These are phyloP conservation scores for Breynia disticha DNA, from an alignment of 441 rosid genomes.

Conservation along the genomic window DNA sequence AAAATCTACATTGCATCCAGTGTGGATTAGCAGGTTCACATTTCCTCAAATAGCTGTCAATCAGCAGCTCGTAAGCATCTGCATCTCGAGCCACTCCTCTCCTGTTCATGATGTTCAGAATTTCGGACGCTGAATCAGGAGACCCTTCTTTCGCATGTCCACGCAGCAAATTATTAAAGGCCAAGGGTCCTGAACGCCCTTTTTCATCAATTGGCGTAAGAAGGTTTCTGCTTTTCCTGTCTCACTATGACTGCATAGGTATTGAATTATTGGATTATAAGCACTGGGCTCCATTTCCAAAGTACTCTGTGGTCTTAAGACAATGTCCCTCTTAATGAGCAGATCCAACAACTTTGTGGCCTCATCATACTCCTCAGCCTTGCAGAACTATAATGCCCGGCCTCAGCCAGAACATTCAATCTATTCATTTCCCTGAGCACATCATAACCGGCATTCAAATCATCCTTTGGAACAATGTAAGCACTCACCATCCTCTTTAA, in stretches of 20 bases:
- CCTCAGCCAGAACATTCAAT: conserved; percentile 67
- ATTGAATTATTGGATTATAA: conserved; percentile 58
- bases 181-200: conserved; percentile 61
- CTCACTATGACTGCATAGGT: conserved; percentile 61
- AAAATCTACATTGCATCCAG: conserved; percentile 41
- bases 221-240: conserved; percentile 75
- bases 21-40: conserved; percentile 78
- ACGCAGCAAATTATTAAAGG: conserved; percentile 65
- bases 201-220: conserved; percentile 87
- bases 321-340: conserved; percentile 68
- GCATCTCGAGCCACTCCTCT: conserved; percentile 66
- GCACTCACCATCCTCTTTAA: conserved; percentile 60
- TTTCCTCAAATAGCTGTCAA: conserved; percentile 82
- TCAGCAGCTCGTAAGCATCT: conserved; percentile 55
- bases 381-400: conserved; percentile 85
- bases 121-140: conserved; percentile 72
- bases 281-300: conserved; percentile 61
- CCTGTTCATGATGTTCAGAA: conserved; percentile 74
- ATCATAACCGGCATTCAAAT: conserved; percentile 61
- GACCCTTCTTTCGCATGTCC: conserved; percentile 89
- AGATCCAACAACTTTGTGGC: conserved; percentile 68
- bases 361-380: conserved; percentile 49
- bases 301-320: conserved; percentile 59
- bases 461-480: conserved; percentile 63
- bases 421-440: conserved; percentile 76